phyloP scores from a whole-genome alignment of 331 rosid genomes.

The Quercus phellos region DNA sequence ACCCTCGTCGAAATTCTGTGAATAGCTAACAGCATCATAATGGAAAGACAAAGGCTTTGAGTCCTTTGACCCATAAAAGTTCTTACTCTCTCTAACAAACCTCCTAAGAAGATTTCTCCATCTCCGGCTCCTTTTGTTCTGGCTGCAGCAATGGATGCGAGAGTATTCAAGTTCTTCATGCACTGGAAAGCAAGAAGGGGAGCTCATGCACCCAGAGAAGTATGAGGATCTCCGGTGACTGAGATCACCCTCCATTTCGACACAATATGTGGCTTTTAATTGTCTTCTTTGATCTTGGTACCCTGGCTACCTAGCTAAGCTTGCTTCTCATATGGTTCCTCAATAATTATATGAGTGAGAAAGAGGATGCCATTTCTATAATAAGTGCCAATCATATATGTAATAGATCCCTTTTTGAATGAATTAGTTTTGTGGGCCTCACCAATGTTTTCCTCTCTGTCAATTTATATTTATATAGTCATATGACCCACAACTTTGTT shows the following conservation, averaged over 20 bases:
- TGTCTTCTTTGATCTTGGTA: neutral
- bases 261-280: neutral
- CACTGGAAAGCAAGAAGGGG: constrained; percentile 53
- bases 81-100: constrained; percentile 46
- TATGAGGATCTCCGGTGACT: constrained; percentile 20
- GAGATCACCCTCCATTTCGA: constrained; percentile 47
- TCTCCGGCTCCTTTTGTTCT: constrained; percentile 26
- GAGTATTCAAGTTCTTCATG: constrained; percentile 48
- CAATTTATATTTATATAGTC: neutral
- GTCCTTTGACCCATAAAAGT: constrained; percentile 37
- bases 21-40: constrained; percentile 76
- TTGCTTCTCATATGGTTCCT: constrained; percentile 17
- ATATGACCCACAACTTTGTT: neutral
- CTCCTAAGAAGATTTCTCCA: constrained; percentile 55
- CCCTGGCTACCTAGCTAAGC: neutral
- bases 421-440: neutral
- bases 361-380: neutral
- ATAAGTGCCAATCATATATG: constrained; percentile 1
- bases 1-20: constrained; percentile 80
- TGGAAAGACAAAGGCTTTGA: constrained; percentile 55
- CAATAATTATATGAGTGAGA: constrained; percentile 1
- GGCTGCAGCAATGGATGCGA: constrained; percentile 31
- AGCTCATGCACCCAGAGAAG: constrained; percentile 35
- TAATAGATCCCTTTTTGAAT: constrained; percentile 8
- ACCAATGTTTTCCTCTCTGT: neutral